phyloP scores from a whole-genome alignment of 1,284 basidiomycete species.

The Puccinia hordei region DNA sequence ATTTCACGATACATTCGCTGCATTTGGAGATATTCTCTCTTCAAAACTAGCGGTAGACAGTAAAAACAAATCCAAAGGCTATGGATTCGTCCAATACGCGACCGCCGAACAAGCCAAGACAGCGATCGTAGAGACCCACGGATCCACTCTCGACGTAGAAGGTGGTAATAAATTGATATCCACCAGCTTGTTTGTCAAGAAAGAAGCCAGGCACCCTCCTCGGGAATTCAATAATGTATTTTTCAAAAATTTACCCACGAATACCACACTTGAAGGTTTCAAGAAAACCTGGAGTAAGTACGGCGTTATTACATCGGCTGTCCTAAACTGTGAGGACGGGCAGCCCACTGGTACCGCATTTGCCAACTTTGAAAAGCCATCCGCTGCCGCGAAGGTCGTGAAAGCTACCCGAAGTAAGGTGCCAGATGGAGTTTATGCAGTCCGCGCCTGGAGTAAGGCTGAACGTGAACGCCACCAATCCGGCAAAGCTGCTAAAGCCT shows the following conservation, averaged over 20 bases:
- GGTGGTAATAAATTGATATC: background rate
- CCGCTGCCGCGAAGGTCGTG: background rate
- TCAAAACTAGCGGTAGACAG: conserved; percentile 18
- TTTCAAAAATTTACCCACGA: conserved; percentile 29
- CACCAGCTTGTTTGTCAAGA: conserved; percentile 1
- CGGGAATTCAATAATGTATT: conserved; percentile 29
- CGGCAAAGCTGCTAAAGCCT: background rate
- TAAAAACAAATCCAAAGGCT: conserved; percentile 51
- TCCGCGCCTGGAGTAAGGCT: background rate
- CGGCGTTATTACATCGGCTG: conserved; percentile 23
- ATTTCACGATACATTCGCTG: conserved; percentile 31
- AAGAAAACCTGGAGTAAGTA: conserved; percentile 10
- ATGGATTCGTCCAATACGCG: conserved; percentile 35
- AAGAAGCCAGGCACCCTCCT: background rate
- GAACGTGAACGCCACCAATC: background rate
- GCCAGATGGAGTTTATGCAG: conserved; percentile 21
- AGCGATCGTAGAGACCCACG: conserved; percentile 65
- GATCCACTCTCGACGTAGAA: conserved; percentile 54
- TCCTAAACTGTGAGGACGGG: background rate
- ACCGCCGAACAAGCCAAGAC: conserved; percentile 8
- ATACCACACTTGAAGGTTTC: conserved; percentile 1
- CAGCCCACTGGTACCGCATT: conserved; percentile 20
- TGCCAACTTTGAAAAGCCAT: conserved; percentile 21
- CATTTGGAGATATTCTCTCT: conserved; percentile 25
- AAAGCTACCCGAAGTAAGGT: conserved; percentile 3